Evolutionary conservation across 371 early-diverging fungal species (phyloP).

Genomic region (Saksenaea vasiformis): DNA sequence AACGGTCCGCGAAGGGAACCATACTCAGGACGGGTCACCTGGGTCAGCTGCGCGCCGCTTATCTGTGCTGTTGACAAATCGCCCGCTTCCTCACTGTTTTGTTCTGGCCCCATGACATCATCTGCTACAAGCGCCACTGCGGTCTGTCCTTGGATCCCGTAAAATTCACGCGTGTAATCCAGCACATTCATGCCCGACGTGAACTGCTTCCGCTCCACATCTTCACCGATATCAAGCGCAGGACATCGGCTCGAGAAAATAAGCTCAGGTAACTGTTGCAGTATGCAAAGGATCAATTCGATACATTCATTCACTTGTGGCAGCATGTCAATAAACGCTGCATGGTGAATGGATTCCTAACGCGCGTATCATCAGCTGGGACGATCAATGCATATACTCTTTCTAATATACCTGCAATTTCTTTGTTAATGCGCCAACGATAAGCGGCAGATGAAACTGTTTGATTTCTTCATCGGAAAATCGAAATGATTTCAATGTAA

Average conservation of each 20-base stretch:
- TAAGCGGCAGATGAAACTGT: conserved; percentile 78
- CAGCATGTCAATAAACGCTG: conserved; percentile 34
- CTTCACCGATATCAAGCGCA: not conserved
- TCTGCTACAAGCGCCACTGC: not conserved
- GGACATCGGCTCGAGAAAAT: conserved; percentile 30
- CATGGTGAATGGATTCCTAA: conserved; percentile 21
- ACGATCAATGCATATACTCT: not conserved
- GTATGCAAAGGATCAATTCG: conserved; percentile 24
- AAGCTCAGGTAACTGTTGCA: conserved; percentile 35
- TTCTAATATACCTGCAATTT: conserved; percentile 48
- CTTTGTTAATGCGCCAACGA: conserved; percentile 60
- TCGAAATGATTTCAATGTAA: conserved; percentile 68
- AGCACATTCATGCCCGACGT: conserved; percentile 25
- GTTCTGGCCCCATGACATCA: conserved; percentile 6
- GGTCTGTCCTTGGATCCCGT: conserved; percentile 17
- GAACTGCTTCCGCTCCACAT: conserved; percentile 24
- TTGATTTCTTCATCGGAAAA: conserved; percentile 80
- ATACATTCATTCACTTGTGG: conserved; percentile 33
- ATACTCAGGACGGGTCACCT: conserved; percentile 27
- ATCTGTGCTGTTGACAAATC: conserved; percentile 30
- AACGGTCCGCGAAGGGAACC: conserved; percentile 38
- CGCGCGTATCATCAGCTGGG: too few relatives aligned
- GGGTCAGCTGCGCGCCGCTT: not conserved
- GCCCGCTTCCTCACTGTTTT: conserved; percentile 36
- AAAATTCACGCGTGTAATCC: conserved; percentile 43